These are phyloP conservation scores for Coniochaeta ligniaria DNA, from an alignment of 2,329 filamentous ascomycete genomes.

Conservation along the genomic window DNA sequence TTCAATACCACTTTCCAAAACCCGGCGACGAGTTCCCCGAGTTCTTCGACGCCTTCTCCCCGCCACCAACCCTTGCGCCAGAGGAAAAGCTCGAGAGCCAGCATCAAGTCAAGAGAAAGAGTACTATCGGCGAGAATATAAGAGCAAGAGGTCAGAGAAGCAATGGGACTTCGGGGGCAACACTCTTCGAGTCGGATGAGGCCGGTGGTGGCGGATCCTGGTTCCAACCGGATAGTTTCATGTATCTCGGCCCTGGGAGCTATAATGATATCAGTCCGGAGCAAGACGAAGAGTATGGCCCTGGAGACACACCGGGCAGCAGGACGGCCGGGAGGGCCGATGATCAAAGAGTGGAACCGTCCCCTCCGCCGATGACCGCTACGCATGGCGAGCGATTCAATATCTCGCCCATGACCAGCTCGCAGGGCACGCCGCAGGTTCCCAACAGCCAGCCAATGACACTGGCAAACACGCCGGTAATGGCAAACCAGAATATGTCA, in stretches of 20 bases:
- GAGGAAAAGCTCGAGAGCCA: conserved; percentile 47
- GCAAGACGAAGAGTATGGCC: conserved; percentile 27
- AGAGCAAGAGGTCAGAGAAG: conserved; percentile 10
- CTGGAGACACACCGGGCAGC: conserved; percentile 9
- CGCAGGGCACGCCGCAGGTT: conserved; percentile 16
- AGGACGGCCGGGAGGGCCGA: conserved; percentile 8
- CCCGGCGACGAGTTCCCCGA: conserved; percentile 53
- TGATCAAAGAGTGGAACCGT: background rate
- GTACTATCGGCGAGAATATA: conserved; percentile 8
- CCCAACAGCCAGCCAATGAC: conserved; percentile 12
- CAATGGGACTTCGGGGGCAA: conserved; percentile 7
- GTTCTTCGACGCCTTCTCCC: conserved; percentile 29
- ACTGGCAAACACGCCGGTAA: conserved; percentile 8
- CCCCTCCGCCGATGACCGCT: background rate
- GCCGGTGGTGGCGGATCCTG: conserved; percentile 23
- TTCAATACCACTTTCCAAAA: conserved; percentile 50
- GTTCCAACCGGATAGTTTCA: conserved; percentile 45
- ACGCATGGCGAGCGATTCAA: conserved; percentile 4
- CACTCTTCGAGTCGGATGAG: conserved; percentile 21
- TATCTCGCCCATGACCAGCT: conserved; percentile 17
- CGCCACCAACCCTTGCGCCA: conserved; percentile 34
- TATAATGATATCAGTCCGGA: conserved; percentile 39
- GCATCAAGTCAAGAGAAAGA: conserved; percentile 35
- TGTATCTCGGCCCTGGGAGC: conserved; percentile 41
- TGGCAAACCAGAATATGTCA: background rate